Evolutionary conservation across 495 filamentous ascomycete genomes (phyloP), one percentile per base, ranked within the genome.

Genomic region (Pyrenopolyporus hunteri): DNA sequence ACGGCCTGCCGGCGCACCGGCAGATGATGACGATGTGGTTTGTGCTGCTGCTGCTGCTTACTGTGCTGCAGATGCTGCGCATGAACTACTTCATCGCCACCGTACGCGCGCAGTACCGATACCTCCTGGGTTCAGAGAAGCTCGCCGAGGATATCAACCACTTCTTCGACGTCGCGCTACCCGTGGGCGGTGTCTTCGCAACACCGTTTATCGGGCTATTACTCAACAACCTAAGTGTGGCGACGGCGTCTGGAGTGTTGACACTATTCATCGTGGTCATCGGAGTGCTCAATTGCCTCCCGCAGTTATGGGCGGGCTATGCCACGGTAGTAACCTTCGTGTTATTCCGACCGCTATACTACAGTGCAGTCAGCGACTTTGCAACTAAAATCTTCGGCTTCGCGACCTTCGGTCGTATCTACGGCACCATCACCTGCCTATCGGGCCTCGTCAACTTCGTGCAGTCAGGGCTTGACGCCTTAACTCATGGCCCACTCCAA

Each of bases 21-120:
- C 80, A 83, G 66, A 82, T 83, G 65, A 44, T 59, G 47, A 72
- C 74, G 8, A 72, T 73, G 6, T 83, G 79, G 79, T 83, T 81
- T 51, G 35, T 80, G 16, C 68, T 83, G 39, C 75, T 82, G 42
- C 67, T 77, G 10, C 67, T 82, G 3, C 78, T 83, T 63, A 81
- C 80, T 2, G 68, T 80, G 13, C 14, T 82, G 6, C 80, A 82
- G 56, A 83, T 83, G 80, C 68, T 73, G 35, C 72, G 79, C 13
- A 83, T 83, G 69, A 83, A 83, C 69, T 81, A 76, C 69, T 83
- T 82, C 52, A 81, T 83, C 26, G 80, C 81, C 3, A 81, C 80
- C 0, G 67, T 81, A 36, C 75, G 76, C 8, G 63, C 73, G 7
- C 81, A 83, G 63, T 80, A 81, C 59, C 66, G 70, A 13, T 73